Evolutionary conservation across 1,284 basidiomycete genomes (phyloP).

Genomic region (Lignosus rhinocerotis): DNA sequence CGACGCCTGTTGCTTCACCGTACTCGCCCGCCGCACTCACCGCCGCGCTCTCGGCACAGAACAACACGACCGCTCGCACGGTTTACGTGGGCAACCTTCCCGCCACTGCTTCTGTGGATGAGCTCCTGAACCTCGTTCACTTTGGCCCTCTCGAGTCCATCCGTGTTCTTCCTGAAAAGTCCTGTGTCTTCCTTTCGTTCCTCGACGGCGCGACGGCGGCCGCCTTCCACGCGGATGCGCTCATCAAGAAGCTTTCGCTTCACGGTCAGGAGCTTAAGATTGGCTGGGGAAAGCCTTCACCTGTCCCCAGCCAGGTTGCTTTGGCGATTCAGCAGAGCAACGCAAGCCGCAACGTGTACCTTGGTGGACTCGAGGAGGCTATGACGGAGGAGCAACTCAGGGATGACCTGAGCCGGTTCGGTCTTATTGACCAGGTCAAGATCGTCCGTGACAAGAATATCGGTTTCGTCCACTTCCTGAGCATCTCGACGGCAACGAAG

Average conservation of each 20-base stretch:
- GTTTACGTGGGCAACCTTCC: constrained; percentile 98
- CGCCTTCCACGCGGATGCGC: constrained; percentile 93
- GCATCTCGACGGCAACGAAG: constrained; percentile 91
- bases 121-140: constrained; percentile 95
- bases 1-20: constrained; percentile 47
- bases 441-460: constrained; percentile 98
- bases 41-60: constrained; percentile 64
- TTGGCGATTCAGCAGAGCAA: constrained; percentile 88
- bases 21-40: constrained; percentile 76
- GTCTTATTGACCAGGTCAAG: constrained; percentile 97
- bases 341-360: constrained; percentile 91
- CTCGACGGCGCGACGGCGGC: constrained; percentile 88
- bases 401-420: constrained; percentile 86
- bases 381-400: constrained; percentile 88
- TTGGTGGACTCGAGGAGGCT: constrained; percentile 86
- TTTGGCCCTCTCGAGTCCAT: constrained; percentile 97
- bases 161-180: constrained; percentile 95
- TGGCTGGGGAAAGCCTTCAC: constrained; percentile 91
- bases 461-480: constrained; percentile 95
- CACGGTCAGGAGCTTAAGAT: constrained; percentile 95
- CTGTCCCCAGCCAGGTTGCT: constrained; percentile 83
- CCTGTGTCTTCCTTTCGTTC: constrained; percentile 97
- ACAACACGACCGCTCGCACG: constrained; percentile 77
- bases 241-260: constrained; percentile 87
- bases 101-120: constrained; percentile 94